Base-by-base conservation (phyloP, 2,329 filamentous ascomycete species). In the Aspergillus intermedius region DNA sequence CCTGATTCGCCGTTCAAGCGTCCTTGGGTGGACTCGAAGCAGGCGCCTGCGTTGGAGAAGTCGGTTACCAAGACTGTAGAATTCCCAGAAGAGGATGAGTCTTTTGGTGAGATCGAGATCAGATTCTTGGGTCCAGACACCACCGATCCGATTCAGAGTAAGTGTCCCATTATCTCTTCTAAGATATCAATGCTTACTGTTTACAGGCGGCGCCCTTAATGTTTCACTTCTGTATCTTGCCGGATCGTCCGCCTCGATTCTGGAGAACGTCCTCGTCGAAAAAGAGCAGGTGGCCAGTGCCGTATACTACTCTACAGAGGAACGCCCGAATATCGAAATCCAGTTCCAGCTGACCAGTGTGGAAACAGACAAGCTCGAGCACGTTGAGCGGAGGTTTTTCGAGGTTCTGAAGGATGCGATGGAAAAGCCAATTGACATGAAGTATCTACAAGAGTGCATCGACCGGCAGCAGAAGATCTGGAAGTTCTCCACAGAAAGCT, bases 11-110 rank as follows among this genome's bases (percentile, higher is more conserved):
- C 87, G 0, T 97, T 96, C 73, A 84, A 84, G 56, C 74, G 91
- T 44, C 93, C 93, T 1, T 98, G 93, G 90, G 81, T 93, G 21
- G 90, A 96, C 49, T 96, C 91, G 3, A 79, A 83, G 46, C 86
- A 87, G 55, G 84, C 89, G 0, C 85, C 88, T 2, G 70, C 81
- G 0, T 74, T 98, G 23, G 79, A 80, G 25, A 77, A 87, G 64
- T 89, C 88, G 0, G 76, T 84, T 9, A 70, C 95, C 10, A 82
- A 91, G 56, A 88, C 79, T 0, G 85, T 95, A 23, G 85, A 95
- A 54, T 98, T 98, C 60, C 93, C 93, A 0, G 93, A 98, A 65
- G 91, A 96, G 60, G 93, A 98, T 57, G 93, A 98, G 65, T 91
- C 89, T 0, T 87, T 84, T 48, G 93, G 93, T 34, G 91, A 97